phyloP scores from a whole-genome alignment of 1,284 basidiomycete genomes.

The Ustilago sp. region DNA sequence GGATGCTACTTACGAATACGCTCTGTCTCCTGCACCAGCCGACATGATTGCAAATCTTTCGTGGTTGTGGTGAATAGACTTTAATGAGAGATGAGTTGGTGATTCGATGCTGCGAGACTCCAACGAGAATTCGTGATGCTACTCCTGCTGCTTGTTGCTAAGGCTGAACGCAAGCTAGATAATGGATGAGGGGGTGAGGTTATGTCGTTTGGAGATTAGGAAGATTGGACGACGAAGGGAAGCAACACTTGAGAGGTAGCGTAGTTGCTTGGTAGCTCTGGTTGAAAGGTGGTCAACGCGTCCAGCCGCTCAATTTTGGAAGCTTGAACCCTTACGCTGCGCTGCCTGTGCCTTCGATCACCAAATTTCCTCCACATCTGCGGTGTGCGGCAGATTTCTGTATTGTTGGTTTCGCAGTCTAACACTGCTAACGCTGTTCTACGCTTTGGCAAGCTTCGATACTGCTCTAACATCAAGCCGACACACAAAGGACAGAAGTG shows the following conservation, averaged over 20 bases:
- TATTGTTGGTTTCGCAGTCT: constrained; percentile 5
- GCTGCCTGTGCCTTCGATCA: constrained; percentile 12
- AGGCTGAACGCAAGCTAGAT: not conserved
- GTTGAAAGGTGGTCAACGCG: constrained; percentile 32
- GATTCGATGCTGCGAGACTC: not conserved
- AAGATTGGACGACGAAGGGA: constrained; percentile 4
- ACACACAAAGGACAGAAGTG: not conserved
- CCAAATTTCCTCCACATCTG: constrained; percentile 20
- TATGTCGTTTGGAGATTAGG: not conserved
- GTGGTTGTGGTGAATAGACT: not conserved
- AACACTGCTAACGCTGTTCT: not conserved
- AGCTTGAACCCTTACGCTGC: constrained; percentile 6
- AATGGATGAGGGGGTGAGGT: not conserved
- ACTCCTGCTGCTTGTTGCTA: not conserved
- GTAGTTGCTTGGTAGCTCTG: not conserved
- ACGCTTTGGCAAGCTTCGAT: not conserved
- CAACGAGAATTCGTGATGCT: not conserved
- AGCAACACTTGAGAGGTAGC: constrained; percentile 19
- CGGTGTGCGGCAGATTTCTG: not conserved
- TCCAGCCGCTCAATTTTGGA: constrained; percentile 12
- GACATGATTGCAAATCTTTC: constrained; percentile 50
- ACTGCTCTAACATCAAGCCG: not conserved
- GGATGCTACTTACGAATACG: constrained; percentile 57
- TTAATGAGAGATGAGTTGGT: not conserved
- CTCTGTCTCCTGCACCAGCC: constrained; percentile 66